Percentiles rank a stretch among this genome's conserved stretches.
Conservation (phyloP, 352 stramenopile species). For the Phytophthora pini region DNA sequence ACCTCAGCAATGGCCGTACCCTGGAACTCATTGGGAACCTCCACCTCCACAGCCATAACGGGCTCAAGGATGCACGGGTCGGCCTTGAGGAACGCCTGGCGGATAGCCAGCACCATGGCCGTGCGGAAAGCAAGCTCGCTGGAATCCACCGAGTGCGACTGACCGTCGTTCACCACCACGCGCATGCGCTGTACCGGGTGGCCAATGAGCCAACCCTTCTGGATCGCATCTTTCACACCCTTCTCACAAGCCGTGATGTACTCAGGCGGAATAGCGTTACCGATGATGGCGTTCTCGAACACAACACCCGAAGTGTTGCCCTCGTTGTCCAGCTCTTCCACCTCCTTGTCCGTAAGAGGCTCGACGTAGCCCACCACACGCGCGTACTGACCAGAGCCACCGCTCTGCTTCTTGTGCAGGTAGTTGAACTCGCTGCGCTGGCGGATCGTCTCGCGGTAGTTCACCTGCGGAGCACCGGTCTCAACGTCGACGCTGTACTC, state of each 20-base stretch:
- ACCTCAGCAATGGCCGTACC: conserved; percentile 94
- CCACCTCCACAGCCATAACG: conserved; percentile 96
- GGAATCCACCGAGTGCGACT: conserved; percentile 98
- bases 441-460: conserved; percentile 98
- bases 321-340: conserved; percentile 53
- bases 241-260: conserved; percentile 99
- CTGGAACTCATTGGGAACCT: conserved; percentile 96
- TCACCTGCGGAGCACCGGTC: conserved; percentile 95
- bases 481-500: conserved; percentile 97
- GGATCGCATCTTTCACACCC: conserved; percentile 95
- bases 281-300: conserved; percentile 98
- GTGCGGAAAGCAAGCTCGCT: conserved; percentile 98
- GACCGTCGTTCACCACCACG: conserved; percentile 91
- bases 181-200: conserved; percentile 93
- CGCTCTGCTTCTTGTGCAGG: conserved; percentile 99
- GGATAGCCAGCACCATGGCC: conserved; percentile 95
- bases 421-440: conserved; percentile 97
- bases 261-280: conserved; percentile 98
- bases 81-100: conserved; percentile 93
- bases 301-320: conserved; percentile 73
- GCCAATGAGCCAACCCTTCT: conserved; percentile 96
- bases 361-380: conserved; percentile 98
- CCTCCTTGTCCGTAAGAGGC: conserved; percentile 88
- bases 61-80: conserved; percentile 96
- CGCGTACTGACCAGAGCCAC: conserved; percentile 97